A percentile compares a stretch with the other conserved stretches of the same genome.
Conservation (phyloP, 2,329 filamentous ascomycete genomes). For the Tolypocladium ovalisporum region DNA sequence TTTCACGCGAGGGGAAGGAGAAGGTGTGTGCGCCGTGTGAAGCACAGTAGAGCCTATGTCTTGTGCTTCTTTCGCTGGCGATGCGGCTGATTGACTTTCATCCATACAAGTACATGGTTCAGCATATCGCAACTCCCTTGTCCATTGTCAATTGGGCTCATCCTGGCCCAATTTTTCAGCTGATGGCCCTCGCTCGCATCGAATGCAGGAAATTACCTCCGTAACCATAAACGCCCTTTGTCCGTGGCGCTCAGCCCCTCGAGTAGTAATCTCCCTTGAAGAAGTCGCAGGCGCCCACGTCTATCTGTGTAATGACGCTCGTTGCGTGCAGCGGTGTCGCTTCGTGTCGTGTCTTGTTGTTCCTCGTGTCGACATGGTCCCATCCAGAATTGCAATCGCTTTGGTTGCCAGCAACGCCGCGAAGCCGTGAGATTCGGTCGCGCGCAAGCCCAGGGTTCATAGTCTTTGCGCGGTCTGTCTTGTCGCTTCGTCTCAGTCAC, state of each 20-base stretch:
- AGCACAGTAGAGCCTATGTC: not conserved
- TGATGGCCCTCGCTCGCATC: not conserved
- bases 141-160: not conserved
- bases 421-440: not conserved
- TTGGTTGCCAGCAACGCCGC: not conserved
- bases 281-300: not conserved
- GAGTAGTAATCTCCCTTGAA: not conserved
- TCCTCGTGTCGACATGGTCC: not conserved
- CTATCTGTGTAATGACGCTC: not conserved
- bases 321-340: not conserved
- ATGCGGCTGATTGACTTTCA: not conserved
- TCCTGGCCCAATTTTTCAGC: not conserved
- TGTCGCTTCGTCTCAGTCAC: slow-evolving; percentile 12
- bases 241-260: not conserved
- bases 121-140: not conserved
- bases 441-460: not conserved
- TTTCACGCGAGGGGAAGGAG: not conserved
- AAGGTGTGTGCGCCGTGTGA: not conserved
- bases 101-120: not conserved
- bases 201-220: not conserved
- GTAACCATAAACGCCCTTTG: not conserved
- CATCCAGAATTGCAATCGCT: not conserved
- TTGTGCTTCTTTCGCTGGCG: not conserved
- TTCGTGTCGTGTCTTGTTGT: not conserved
- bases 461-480: not conserved